Conservation (phyloP, 495 filamentous ascomycete genomes). For the Choiromyces venosus region DNA sequence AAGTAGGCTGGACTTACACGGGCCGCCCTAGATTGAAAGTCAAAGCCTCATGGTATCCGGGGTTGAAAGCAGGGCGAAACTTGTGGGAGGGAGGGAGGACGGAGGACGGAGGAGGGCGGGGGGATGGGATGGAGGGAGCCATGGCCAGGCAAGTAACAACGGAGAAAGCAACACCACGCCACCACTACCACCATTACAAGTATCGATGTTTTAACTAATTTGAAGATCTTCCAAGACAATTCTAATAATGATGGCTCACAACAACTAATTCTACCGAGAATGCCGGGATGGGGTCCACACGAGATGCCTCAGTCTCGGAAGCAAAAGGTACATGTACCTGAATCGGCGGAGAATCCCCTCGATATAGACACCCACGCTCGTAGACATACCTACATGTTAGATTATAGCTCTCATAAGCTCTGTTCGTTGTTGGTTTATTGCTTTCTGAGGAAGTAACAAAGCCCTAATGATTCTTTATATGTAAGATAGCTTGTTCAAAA, state of each 20-base stretch:
- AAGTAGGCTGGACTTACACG: constrained; percentile 23
- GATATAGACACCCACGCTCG: not conserved
- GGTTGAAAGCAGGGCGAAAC: constrained; percentile 23
- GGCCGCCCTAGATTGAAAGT: constrained; percentile 28
- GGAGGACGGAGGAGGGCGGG: too few species aligned
- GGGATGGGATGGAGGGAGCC: constrained; percentile 18
- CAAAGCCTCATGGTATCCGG: constrained; percentile 25
- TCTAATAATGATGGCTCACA: constrained; percentile 27
- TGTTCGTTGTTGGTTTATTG: not conserved
- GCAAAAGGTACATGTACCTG: not conserved
- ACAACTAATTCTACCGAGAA: not conserved
- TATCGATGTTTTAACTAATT: constrained; percentile 11
- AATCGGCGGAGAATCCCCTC: not conserved
- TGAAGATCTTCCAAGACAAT: constrained; percentile 11
- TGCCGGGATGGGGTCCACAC: not conserved
- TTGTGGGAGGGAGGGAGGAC: not conserved
- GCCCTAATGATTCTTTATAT: not conserved
- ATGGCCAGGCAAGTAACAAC: constrained; percentile 20
- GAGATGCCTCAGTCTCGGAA: not conserved
- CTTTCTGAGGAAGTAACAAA: not conserved
- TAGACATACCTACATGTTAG: not conserved
- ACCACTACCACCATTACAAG: constrained; percentile 10
- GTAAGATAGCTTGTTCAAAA: not conserved
- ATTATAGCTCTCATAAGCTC: not conserved
- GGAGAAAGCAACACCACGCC: not conserved